phyloP scores from a whole-genome alignment of 1,139 yeast species.

The Geotrichum europaeum region DNA sequence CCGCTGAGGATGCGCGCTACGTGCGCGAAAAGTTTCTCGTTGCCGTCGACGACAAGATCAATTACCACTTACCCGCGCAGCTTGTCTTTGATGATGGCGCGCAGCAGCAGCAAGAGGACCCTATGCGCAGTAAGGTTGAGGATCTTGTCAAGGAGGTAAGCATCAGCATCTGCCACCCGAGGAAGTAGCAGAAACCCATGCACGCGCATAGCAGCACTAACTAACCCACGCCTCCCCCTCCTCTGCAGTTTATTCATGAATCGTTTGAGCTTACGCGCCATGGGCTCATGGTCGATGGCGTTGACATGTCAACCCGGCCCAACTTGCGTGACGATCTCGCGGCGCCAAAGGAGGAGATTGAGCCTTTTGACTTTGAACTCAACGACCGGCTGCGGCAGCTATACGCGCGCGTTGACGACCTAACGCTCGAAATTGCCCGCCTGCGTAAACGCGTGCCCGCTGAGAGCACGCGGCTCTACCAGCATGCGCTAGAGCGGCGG shows the following conservation, averaged over 20 bases:
- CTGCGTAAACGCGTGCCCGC: constrained; percentile 46
- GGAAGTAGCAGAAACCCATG: no score
- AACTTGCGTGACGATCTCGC: constrained; percentile 9
- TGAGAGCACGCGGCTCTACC: constrained; percentile 23
- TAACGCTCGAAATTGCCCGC: constrained; percentile 45
- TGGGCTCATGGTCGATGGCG: constrained; percentile 46
- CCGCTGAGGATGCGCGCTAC: constrained; percentile 43
- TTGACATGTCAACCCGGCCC: constrained; percentile 21
- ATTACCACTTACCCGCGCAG: constrained; percentile 42
- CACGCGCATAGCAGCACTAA: not conserved
- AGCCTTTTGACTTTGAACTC: constrained; percentile 54
- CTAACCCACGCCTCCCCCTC: not conserved
- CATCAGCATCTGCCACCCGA: not conserved
- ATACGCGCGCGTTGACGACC: constrained; percentile 47
- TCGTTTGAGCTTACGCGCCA: constrained; percentile 49
- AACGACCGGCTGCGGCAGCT: constrained; percentile 46
- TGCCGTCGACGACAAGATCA: constrained; percentile 41
- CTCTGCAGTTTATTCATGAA: constrained; percentile 37
- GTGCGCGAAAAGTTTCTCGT: constrained; percentile 43
- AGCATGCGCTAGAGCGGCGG: constrained; percentile 18
- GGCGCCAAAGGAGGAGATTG: constrained; percentile 33
- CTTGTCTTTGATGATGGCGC: constrained; percentile 1
- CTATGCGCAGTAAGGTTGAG: constrained; percentile 43
- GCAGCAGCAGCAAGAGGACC: constrained; percentile 38
- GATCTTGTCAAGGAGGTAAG: constrained; percentile 38